Evolutionary conservation across 352 stramenopile genomes (phyloP), one percentile per base, ranked within the genome.

Genomic region (Globisporangium orthogonon): DNA sequence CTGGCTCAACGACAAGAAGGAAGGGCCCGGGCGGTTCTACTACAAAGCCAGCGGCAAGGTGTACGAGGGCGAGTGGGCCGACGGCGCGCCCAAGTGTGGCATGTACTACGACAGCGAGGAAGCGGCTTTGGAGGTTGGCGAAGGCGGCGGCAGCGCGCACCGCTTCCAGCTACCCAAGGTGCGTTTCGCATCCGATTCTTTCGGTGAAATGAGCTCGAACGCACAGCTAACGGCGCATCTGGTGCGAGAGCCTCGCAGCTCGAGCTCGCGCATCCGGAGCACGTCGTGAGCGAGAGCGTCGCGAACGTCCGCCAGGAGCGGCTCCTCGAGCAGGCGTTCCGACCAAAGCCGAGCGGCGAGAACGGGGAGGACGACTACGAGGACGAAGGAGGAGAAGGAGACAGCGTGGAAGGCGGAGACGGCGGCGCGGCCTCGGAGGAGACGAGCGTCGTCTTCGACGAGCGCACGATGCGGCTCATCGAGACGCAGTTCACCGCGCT

Each of bases 51-150:
- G 83, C 7, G 66, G 76, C 50, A 93, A 93, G 53, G 70, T 92
- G 49, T 96, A 96, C 70, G 83, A 95, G 69, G 90, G 86, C 37
- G 85, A 96, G 63, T 97, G 90, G 90, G 79, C 87, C 14, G 75
- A 87, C 35, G 87, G 69, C 18, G 67, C 73, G 0, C 81, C 89
- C 0, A 77, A 88, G 45, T 96, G 86, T 56, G 89, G 89, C 2
- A 85, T 70, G 3, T 90, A 87, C 60, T 63, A 73, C 52, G 71
- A 86, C 57, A 63, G 31, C 31, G 54, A 66, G 17, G 64, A 73
- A 10, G 58, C 68, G 13, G 67, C 75, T 11, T 53, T 56, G 23
- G 43, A 47, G 17, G 45, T 52, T 13, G 62, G 62, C 41, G 46
- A 33, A 7, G 50, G 31, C 17, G 54, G 56, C 18, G 44, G 23